A percentile compares a stretch with the other conserved stretches of the same genome.
Conservation (phyloP, 2,329 filamentous ascomycete genomes). For the Hypoxylon sp. region DNA sequence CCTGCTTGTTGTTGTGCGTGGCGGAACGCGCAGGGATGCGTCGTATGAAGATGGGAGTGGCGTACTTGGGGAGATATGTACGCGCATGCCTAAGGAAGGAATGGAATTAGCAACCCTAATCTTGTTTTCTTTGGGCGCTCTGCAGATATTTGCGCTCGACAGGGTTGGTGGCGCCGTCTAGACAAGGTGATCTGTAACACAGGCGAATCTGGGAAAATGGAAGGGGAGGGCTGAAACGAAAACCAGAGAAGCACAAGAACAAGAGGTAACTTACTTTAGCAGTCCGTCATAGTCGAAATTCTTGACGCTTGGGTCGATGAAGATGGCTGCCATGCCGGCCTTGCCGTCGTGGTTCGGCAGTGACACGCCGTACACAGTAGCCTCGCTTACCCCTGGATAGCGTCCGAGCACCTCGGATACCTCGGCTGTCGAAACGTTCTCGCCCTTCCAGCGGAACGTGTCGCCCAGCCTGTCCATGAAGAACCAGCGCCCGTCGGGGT, state of each 20-base stretch:
- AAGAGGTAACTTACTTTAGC: conserved; percentile 52
- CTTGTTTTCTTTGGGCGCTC: too few relatives aligned
- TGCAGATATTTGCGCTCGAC: background rate
- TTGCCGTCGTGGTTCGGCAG: conserved; percentile 73
- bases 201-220: background rate
- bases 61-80: conserved; percentile 72
- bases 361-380: conserved; percentile 74
- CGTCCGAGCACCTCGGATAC: conserved; percentile 69
- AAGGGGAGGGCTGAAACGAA: background rate
- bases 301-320: conserved; percentile 58
- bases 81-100: conserved; percentile 56
- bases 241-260: background rate
- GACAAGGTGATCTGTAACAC: background rate
- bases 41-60: conserved; percentile 77
- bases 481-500: conserved; percentile 70
- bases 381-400: conserved; percentile 67
- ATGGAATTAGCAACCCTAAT: conserved; percentile 1
- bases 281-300: conserved; percentile 68
- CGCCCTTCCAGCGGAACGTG: conserved; percentile 78
- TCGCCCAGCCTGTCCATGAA: conserved; percentile 75
- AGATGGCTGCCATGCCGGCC: conserved; percentile 70
- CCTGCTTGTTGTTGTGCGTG: conserved; percentile 82
- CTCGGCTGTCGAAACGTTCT: conserved; percentile 73
- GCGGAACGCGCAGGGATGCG: conserved; percentile 65
- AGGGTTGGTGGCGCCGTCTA: conserved; percentile 9